These are phyloP conservation scores for Emergomyces africanus DNA, from an alignment of 2,329 filamentous ascomycete species.

Conservation along the genomic window DNA sequence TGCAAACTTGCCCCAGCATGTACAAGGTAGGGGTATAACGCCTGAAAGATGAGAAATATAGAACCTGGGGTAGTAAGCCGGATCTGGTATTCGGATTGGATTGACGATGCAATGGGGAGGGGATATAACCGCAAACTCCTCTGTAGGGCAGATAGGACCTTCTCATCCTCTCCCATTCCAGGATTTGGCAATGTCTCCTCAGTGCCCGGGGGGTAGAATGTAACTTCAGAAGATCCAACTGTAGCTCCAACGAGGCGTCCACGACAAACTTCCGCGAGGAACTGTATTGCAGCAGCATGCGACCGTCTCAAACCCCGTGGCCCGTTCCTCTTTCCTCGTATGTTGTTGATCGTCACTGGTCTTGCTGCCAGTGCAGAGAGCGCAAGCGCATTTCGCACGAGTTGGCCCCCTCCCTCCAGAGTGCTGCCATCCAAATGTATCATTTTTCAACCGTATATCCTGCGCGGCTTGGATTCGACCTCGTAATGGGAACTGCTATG, in stretches of 20 bases:
- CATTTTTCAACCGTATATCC: background rate
- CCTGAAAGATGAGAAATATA: conserved; percentile 45
- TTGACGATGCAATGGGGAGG: conserved; percentile 1
- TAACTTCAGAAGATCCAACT: conserved; percentile 24
- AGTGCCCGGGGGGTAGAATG: conserved; percentile 18
- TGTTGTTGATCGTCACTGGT: conserved; percentile 39
- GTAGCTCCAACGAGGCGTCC: conserved; percentile 27
- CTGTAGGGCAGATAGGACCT: background rate
- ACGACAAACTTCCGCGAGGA: conserved; percentile 38
- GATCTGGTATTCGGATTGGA: conserved; percentile 27
- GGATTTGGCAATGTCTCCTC: background rate
- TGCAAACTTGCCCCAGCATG: conserved; percentile 23
- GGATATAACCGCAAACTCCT: background rate
- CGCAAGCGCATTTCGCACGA: conserved; percentile 44
- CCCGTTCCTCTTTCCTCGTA: conserved; percentile 39
- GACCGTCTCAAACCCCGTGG: conserved; percentile 45
- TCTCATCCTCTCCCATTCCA: background rate
- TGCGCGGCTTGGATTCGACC: background rate
- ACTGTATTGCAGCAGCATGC: conserved; percentile 43
- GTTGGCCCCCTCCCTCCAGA: conserved; percentile 50
- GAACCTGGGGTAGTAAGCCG: conserved; percentile 39
- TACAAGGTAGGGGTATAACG: conserved; percentile 45
- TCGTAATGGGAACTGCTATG: background rate
- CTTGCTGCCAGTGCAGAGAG: conserved; percentile 41
- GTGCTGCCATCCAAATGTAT: conserved; percentile 41